Evolutionary conservation across 78 protist species (phyloP), one percentile per base, ranked within the genome.

Genomic region (Dictyostelium purpureum): DNA sequence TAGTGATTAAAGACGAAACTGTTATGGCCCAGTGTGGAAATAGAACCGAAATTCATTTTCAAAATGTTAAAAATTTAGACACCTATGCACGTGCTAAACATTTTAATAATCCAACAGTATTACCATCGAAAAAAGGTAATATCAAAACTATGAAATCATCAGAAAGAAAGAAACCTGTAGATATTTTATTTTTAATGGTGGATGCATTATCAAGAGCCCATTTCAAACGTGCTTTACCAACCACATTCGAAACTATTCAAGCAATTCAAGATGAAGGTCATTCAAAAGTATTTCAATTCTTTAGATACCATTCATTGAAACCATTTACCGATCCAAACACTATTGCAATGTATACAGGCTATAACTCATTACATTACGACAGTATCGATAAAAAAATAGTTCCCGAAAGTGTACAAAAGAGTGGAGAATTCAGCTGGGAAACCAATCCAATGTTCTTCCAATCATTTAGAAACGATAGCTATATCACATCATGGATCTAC

Each of bases 131-230:
- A 33, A 71, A 26, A 26, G 21, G 4, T 4, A 28, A 11, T 49
- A 51, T 43, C 19, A 40, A 45, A 16, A 45, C 21, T 7, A 21
- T 71, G 57, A 6, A 9, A 3, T 28, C 31, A 16, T 18, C 63
- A 10, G 54, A 21, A 43, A 37, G 28, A 38, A 56, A 12, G 26
- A 71, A 67, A 57, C 79, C 80, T 5, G 71, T 89, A 2, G 73
- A 77, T 89, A 59, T 89, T 3, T 9, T 89, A 16, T 78, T 77
- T 59, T 33, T 89, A 24, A 89, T 57, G 75, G 19, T 89, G 19
- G 88, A 89, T 31, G 88, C 81, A 6, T 67, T 89, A 37, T 89
- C 94, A 6, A 69, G 88, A 38, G 87, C 88, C 0, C 94, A 89
- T 57, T 77, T 78, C 37, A 75, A 65, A 31, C 51, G 94, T 19